phyloP scores from a whole-genome alignment of 352 stramenopile species.

The Phytophthora lateralis region DNA sequence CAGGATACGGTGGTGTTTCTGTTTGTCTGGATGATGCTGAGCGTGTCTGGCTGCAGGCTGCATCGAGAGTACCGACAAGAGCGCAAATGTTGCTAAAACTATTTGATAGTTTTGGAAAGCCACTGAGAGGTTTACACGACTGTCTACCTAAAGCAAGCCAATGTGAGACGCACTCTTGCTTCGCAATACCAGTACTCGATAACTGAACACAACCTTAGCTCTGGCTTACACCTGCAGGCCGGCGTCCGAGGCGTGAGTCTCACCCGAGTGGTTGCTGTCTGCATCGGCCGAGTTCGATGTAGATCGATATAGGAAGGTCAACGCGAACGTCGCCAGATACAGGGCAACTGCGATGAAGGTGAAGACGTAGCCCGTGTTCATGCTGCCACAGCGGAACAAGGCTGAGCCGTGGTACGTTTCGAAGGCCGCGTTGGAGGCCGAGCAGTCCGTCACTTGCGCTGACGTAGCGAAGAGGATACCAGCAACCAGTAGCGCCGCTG shows the following conservation, averaged over 20 bases:
- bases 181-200: slow-evolving; percentile 6
- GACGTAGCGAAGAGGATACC: slow-evolving; percentile 44
- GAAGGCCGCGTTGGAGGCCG: slow-evolving; percentile 37
- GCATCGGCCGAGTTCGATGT: slow-evolving; percentile 12
- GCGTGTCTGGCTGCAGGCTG: no score
- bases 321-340: slow-evolving; percentile 40
- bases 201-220: background rate
- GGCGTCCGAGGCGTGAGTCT: slow-evolving; percentile 23
- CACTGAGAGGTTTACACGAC: background rate
- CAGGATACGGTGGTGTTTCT: no score
- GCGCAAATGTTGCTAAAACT: no score
- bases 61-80: no score
- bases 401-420: slow-evolving; percentile 32
- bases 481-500: slow-evolving; percentile 34
- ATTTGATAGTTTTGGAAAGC: no score
- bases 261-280: slow-evolving; percentile 21
- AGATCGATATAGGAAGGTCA: slow-evolving; percentile 38
- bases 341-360: slow-evolving; percentile 40
- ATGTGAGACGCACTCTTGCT: slow-evolving; percentile 10
- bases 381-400: slow-evolving; percentile 50
- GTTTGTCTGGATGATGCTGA: no score
- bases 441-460: slow-evolving; percentile 41
- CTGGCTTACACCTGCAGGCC: slow-evolving; percentile 32
- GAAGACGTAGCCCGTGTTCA: slow-evolving; percentile 48
- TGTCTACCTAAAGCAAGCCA: slow-evolving; percentile 1